Evolutionary conservation across 768 basidiomycete species (phyloP), one percentile per base, ranked within the genome.

Genomic region (Mycena maculata): DNA sequence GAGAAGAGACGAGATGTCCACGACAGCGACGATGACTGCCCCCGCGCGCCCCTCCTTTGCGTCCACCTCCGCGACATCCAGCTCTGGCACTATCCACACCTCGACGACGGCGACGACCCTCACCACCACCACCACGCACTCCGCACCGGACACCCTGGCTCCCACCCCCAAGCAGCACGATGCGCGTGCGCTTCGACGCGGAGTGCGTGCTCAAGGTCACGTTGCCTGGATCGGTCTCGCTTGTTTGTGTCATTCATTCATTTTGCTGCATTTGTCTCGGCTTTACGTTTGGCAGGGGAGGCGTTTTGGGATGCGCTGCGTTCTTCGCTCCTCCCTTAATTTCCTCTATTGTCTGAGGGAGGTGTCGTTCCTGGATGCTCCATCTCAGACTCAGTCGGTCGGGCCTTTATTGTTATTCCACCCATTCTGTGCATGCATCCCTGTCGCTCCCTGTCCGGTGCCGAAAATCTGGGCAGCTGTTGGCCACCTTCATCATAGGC

Each of bases 171-270:
- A 22, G 15, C 20, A 31, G 15, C 9, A 59, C 48, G 22, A 13
- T 60, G 12, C 64, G 64, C 25, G 92, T 93, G 5, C 85, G 92
- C 61, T 94, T 94, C 78, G 87, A 93, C 80, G 81, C 82, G 56
- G 85, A 90, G 72, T 93, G 92, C 65, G 81, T 88, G 33, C 76
- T 92, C 73, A 89, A 86, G 54, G 83, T 92, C 44, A 86, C 87
- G 10, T 79, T 91, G 42, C 90, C 90, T 36, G 87, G 83, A 89
- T 89, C 68, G 62, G 84, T 84, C 41, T 31, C 18, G 27, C 15
- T 39, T 39, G 0, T 36, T 16, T 54, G 25, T 1, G 25, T 54
- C 12, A 4, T 39, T n/a, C 23, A 22, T 38, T 36, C 13, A 2
- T 9, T 3, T 4, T 53, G 22, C 28, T 8, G 22, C 33, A 22